Base-by-base conservation (phyloP, 768 basidiomycete genomes). In the Coprinellus aureogranulatus region DNA sequence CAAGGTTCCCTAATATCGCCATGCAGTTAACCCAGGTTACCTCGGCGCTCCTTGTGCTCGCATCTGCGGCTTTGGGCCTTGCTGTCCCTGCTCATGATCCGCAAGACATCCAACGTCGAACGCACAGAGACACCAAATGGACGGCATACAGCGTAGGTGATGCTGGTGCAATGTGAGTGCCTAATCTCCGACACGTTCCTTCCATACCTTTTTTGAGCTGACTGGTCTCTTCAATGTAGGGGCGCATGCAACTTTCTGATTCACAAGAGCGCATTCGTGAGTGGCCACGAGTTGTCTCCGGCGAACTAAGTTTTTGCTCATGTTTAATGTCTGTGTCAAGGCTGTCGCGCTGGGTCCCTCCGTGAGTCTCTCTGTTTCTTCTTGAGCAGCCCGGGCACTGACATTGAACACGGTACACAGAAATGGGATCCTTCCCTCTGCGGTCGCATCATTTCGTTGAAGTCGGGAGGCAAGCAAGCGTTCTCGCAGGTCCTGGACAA, bases 261-360 rank as follows among this genome's bases (percentile, higher is more conserved):
- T 37, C 50, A 52, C 31, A 52, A 52, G 30, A 52, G 50, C 23
- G 50, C 50, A 18, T 52, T 52, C 23, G 50, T 52, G 34, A 39
- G 50, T 52, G 14, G 3, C 48, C 27, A 4, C n/a, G 4, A n/a
- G n/a, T n/a, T n/a, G n/a, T n/a, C n/a, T n/a, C n/a, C n/a, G n/a
- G n/a, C n/a, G n/a, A n/a, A n/a, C n/a, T n/a, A n/a, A 22, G 1
- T 4, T 26, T 11, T 5, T n/a, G 18, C 11, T n/a, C 31, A 25
- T 22, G 18, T 10, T 30, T 31, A 31, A 3, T 11, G 2, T 10
- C n/a, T 8, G 27, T 18, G 22, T 10, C 4, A 25, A 34, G 49
- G 49, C 25, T 14, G 34, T 51, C n/a, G 47, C 47, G 12, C 25
- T 48, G 47, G 27, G 47, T 25, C 47, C 41, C 22, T 22, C 28